Base-by-base conservation (phyloP, 805 yeast species). In the Sugiyamaella qingdaonensis region DNA sequence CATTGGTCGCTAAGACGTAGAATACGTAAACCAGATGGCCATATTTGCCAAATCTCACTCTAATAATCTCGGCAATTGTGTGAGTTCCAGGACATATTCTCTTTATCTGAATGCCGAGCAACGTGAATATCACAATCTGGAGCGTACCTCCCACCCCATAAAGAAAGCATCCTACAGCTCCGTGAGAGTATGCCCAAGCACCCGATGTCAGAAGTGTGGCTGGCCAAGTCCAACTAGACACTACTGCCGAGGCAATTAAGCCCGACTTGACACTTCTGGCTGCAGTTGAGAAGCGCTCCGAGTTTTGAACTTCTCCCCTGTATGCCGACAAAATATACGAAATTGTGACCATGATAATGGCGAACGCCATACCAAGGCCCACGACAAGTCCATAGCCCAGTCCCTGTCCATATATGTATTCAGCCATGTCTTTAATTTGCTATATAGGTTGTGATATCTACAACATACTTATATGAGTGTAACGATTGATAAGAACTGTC, bases 241-340 rank as follows among this genome's bases (percentile, higher is more conserved):
- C 96, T 31, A 91, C 96, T 4, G 96, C 96, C 4, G 95, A 84
- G 2, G 92, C 82, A 56, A 89, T 85, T 58, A 91, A 74, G 44
- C 94, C 92, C 0, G 92, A 83, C 61, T 85, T 86, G 32, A 91
- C 95, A 2, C 88, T 76, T 65, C 96, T 79, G 59, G 96, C 96
- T 33, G 96, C 96, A 5, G 96, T 88, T 2, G 94, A 81, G 61
- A 90, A 91, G 64, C 89, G 96, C 72, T 91, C 97, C 3, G 97
- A 90, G 10, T 95, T 88, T 69, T 88, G 84, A 52, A 86, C 78
- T 68, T 91, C 96, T 61, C 81, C 80, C 64, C 87, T 89, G 68
- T 90, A 91, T 46, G 96, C 76, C 60, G 80, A 79, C 42, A 89
- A 73, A 56, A 86, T 74, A 48, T 72, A 77, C 0, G 96, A 88